Conservation (phyloP, 2,329 filamentous ascomycete genomes). For the Neopestalotiopsis rosae region DNA sequence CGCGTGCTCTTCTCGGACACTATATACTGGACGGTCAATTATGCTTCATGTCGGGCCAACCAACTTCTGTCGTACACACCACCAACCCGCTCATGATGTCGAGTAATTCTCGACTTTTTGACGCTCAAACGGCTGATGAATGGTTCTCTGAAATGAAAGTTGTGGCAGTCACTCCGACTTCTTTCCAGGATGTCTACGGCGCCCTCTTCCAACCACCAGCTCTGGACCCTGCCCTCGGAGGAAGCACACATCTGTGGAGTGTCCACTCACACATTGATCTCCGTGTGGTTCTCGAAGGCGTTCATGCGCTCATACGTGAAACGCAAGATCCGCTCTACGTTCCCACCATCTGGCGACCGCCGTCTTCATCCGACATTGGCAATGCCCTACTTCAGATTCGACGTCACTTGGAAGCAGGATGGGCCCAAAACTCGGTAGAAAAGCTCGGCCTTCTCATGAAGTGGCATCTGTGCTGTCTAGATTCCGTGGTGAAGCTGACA, state of each 20-base stretch:
- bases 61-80: slow-evolving; percentile 4
- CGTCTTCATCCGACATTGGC: neutral
- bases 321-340: slow-evolving; percentile 5
- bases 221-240: neutral
- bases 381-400: neutral
- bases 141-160: slow-evolving; percentile 14
- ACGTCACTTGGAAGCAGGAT: neutral
- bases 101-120: slow-evolving; percentile 6
- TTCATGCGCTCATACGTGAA: slow-evolving; percentile 8
- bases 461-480: slow-evolving; percentile 13
- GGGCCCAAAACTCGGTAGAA: slow-evolving; percentile 5
- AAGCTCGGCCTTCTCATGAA: slow-evolving; percentile 4
- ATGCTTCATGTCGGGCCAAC: slow-evolving; percentile 8
- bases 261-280: slow-evolving; percentile 10
- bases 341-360: neutral
- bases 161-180: neutral
- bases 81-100: slow-evolving; percentile 15
- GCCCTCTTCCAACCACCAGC: slow-evolving; percentile 2
- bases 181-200: slow-evolving; percentile 5
- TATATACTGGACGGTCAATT: slow-evolving; percentile 14
- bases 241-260: neutral
- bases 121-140: slow-evolving; percentile 12
- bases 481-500: neutral
- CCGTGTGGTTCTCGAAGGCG: slow-evolving; percentile 15
- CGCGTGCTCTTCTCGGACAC: slow-evolving; percentile 13